These are phyloP conservation scores for Wickerhamomyces silvicola DNA, from an alignment of 805 yeast species.

Conservation along the genomic window DNA sequence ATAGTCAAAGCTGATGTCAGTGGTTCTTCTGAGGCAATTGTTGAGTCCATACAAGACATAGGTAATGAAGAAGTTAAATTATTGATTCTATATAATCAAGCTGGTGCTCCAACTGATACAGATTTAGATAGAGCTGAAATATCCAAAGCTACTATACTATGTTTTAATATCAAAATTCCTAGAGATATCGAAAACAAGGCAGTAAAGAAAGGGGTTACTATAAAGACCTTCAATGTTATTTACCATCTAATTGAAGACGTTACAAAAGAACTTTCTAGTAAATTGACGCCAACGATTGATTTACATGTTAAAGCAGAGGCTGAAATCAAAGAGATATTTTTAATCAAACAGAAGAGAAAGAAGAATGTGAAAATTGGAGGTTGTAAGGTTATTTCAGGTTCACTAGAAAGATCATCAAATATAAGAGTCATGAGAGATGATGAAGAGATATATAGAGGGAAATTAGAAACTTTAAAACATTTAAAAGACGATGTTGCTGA, in stretches of 20 bases:
- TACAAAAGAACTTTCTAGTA: constrained; percentile 50
- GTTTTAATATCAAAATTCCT: constrained; percentile 71
- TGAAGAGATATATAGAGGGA: constrained; percentile 49
- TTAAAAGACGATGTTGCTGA: constrained; percentile 73
- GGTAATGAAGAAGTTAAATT: constrained; percentile 83
- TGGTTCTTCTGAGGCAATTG: constrained; percentile 92
- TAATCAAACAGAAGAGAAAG: constrained; percentile 53
- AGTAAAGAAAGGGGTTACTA: constrained; percentile 43
- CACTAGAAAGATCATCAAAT: constrained; percentile 49
- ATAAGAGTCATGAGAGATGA: constrained; percentile 52
- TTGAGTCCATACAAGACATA: constrained; percentile 70
- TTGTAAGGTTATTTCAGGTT: constrained; percentile 70
- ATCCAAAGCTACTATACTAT: constrained; percentile 66
- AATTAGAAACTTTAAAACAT: constrained; percentile 67
- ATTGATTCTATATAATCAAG: constrained; percentile 63
- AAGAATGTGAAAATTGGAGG: constrained; percentile 72
- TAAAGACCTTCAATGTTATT: constrained; percentile 70
- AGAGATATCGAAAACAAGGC: constrained; percentile 55
- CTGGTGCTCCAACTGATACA: constrained; percentile 66
- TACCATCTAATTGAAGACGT: constrained; percentile 86
- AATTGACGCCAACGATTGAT: constrained; percentile 62
- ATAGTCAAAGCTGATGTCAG: constrained; percentile 87
- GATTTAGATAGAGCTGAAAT: constrained; percentile 64
- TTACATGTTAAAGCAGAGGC: constrained; percentile 61
- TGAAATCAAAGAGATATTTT: constrained; percentile 64